Percentiles rank a stretch among this genome's conserved stretches.
Evolutionary conservation across 2,329 filamentous ascomycete species (phyloP).

Genomic region (Zarea fungicola): DNA sequence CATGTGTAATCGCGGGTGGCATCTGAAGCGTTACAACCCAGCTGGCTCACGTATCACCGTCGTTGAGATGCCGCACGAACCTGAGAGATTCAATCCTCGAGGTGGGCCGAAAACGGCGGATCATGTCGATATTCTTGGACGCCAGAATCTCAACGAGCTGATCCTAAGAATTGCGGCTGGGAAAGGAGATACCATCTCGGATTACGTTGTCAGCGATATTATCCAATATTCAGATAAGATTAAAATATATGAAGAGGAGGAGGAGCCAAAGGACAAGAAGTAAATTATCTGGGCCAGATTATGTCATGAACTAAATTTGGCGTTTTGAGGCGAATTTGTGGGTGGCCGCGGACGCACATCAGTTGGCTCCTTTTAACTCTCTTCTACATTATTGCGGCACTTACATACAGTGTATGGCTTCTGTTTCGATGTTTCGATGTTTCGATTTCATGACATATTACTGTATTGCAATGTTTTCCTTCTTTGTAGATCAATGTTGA

Average conservation of each 20-base stretch:
- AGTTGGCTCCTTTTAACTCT: no score
- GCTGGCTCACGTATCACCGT: slow-evolving; percentile 75
- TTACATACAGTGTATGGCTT: no score
- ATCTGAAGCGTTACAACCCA: slow-evolving; percentile 89
- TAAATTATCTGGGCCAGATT: background rate
- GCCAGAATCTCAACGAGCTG: slow-evolving; percentile 84
- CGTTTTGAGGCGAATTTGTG: slow-evolving; percentile 4
- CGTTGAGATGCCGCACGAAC: slow-evolving; percentile 95
- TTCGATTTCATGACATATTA: no score
- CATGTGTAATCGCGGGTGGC: slow-evolving; percentile 96
- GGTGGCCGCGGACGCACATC: no score
- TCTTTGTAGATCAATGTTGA: no score
- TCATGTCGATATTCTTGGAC: slow-evolving; percentile 91
- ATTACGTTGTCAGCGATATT: slow-evolving; percentile 77
- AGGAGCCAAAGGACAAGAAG: background rate
- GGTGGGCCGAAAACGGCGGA: slow-evolving; percentile 70
- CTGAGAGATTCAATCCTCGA: slow-evolving; percentile 82
- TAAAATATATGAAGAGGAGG: slow-evolving; percentile 66
- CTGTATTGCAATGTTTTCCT: no score
- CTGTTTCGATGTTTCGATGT: no score
- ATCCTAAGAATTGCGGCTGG: slow-evolving; percentile 83
- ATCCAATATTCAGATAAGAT: slow-evolving; percentile 76
- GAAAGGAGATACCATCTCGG: slow-evolving; percentile 70
- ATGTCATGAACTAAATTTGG: background rate
- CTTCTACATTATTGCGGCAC: no score